These are phyloP conservation scores for Suhomyces anneliseae DNA, from an alignment of 1,139 yeast species.

Conservation along the genomic window DNA sequence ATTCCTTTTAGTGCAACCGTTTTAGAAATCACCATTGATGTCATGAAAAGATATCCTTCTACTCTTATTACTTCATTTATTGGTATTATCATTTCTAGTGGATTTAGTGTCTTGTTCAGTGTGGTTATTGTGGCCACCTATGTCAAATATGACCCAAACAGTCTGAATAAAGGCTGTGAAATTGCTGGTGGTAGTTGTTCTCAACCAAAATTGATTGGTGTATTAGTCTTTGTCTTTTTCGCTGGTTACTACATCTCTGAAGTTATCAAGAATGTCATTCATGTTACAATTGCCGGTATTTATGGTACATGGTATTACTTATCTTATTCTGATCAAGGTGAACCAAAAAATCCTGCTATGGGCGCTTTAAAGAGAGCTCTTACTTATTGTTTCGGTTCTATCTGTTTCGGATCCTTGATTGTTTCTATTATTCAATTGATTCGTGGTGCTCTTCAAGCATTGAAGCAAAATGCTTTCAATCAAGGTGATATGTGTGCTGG, in stretches of 20 bases:
- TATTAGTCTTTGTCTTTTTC: constrained; percentile 69
- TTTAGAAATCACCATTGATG: constrained; percentile 70
- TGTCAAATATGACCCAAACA: constrained; percentile 60
- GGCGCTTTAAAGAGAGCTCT: constrained; percentile 82
- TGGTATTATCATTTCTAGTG: constrained; percentile 66
- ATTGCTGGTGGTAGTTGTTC: constrained; percentile 68
- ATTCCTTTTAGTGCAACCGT: constrained; percentile 76
- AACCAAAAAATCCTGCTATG: constrained; percentile 76
- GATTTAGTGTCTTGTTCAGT: constrained; percentile 64
- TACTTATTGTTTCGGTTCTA: constrained; percentile 87
- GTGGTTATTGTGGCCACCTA: constrained; percentile 72
- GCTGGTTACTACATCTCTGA: constrained; percentile 87
- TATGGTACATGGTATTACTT: constrained; percentile 92
- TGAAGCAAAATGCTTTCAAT: constrained; percentile 55
- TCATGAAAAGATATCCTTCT: constrained; percentile 69
- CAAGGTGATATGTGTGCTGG: constrained; percentile 58
- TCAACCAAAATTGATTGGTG: constrained; percentile 64
- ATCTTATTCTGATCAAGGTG: constrained; percentile 74
- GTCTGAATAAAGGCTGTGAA: constrained; percentile 35
- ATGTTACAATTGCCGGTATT: constrained; percentile 80
- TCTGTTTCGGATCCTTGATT: constrained; percentile 82
- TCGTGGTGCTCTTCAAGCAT: constrained; percentile 47
- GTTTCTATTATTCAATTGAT: constrained; percentile 73
- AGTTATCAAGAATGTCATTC: constrained; percentile 80
- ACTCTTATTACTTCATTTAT: constrained; percentile 61